Conservation (phyloP, 78 protist species). For the Protostelium mycophagum region DNA sequence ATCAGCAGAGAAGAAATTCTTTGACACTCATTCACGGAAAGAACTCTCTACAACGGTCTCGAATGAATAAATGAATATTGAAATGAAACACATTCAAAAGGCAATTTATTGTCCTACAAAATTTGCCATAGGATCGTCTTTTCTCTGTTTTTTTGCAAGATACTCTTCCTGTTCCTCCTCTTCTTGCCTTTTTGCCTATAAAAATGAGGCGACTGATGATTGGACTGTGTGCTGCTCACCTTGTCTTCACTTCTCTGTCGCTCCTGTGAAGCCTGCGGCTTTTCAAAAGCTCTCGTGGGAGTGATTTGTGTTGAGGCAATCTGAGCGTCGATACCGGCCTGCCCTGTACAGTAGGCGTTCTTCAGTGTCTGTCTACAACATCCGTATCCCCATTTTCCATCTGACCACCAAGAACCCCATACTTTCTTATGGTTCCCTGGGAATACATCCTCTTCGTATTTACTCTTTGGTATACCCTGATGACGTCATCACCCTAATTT, state of each 20-base stretch:
- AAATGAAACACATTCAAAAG: too few species aligned
- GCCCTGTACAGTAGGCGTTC: constrained; percentile 84
- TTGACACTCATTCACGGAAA: too few species aligned
- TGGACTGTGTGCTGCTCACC: constrained; percentile 21
- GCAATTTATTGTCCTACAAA: too few species aligned
- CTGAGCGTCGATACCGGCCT: constrained; percentile 66
- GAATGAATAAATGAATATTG: too few species aligned
- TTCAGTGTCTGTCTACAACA: constrained; percentile 78
- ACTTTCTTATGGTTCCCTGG: constrained; percentile 81
- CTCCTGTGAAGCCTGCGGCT: constrained; percentile 17
- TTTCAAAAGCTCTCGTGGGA: background rate
- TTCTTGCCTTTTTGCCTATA: constrained; percentile 55
- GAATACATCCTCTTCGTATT: constrained; percentile 88
- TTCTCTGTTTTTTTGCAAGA: constrained; percentile 16
- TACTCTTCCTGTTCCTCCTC: constrained; percentile 80
- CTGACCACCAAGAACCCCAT: constrained; percentile 94
- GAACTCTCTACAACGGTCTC: too few species aligned
- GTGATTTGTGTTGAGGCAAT: background rate
- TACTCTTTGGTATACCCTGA: constrained; percentile 23
- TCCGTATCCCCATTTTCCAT: constrained; percentile 89
- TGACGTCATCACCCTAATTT: too few species aligned
- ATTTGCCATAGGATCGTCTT: constrained; percentile 78
- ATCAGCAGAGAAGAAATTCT: too few species aligned
- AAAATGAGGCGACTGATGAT: background rate
- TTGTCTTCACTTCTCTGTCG: constrained; percentile 20